Percentiles rank a stretch among this genome's conserved stretches.
These are phyloP conservation scores for Colletotrichum endophyticum DNA, from an alignment of 2,329 filamentous ascomycete species.

Conservation along the genomic window DNA sequence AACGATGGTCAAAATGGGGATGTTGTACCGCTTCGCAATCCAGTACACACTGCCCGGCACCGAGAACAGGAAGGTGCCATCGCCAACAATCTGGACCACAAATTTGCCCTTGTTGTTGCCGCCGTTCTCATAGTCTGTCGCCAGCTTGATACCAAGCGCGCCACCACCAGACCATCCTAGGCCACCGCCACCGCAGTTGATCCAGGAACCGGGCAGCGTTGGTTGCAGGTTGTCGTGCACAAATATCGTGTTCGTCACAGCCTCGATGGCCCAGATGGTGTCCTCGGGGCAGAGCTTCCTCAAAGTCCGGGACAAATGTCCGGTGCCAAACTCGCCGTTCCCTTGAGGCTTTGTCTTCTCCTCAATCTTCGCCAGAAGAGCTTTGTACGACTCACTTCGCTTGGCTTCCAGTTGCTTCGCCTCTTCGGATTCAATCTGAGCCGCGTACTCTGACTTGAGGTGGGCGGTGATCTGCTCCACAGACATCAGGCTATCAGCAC, in stretches of 20 bases:
- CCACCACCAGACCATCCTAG: conserved; percentile 82
- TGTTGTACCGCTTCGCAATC: conserved; percentile 58
- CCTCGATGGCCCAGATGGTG: conserved; percentile 79
- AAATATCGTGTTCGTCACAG: conserved; percentile 73
- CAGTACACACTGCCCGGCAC: conserved; percentile 61
- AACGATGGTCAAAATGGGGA: conserved; percentile 59
- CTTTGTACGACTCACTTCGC: conserved; percentile 62
- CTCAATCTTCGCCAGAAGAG: conserved; percentile 65
- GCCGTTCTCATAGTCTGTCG: conserved; percentile 48
- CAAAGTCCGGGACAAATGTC: conserved; percentile 36
- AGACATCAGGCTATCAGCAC: conserved; percentile 67
- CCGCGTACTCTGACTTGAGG: conserved; percentile 52
- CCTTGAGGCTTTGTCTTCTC: conserved; percentile 60
- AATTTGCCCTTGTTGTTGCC: conserved; percentile 46
- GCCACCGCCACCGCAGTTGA: conserved; percentile 82
- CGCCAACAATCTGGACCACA: conserved; percentile 61
- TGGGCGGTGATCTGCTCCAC: conserved; percentile 73
- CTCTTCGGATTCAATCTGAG: conserved; percentile 40
- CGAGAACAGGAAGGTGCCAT: conserved; percentile 61
- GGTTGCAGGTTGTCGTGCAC: conserved; percentile 76
- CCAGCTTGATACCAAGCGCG: conserved; percentile 78
- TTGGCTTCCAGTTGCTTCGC: conserved; percentile 52
- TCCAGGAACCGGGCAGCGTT: conserved; percentile 72
- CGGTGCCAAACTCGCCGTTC: conserved; percentile 56
- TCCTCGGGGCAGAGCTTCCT: conserved; percentile 40